These are phyloP conservation scores for Apiotrichum veenhuisii DNA, from an alignment of 1,284 basidiomycete species.

Conservation along the genomic window DNA sequence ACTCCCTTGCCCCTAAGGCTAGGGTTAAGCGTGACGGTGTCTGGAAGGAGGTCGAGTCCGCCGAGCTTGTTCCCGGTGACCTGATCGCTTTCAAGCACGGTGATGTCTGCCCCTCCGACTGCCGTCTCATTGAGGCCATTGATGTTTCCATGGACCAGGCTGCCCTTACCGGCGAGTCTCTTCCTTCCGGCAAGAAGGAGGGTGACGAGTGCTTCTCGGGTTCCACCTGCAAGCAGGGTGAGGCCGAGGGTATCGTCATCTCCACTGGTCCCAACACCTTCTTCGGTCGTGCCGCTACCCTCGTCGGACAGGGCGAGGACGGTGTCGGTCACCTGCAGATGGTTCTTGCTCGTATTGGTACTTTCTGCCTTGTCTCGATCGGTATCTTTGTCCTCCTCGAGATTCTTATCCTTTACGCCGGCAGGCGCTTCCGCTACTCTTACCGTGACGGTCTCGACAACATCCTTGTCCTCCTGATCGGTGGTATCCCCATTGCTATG, in stretches of 20 bases:
- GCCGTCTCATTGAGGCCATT: slow-evolving; percentile 88
- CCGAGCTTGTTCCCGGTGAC: slow-evolving; percentile 86
- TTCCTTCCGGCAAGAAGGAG: slow-evolving; percentile 82
- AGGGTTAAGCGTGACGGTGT: slow-evolving; percentile 76
- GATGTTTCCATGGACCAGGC: slow-evolving; percentile 97
- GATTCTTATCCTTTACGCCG: slow-evolving; percentile 82
- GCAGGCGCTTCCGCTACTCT: slow-evolving; percentile 73
- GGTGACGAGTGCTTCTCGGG: slow-evolving; percentile 97
- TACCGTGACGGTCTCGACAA: slow-evolving; percentile 95
- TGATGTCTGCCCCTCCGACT: slow-evolving; percentile 93
- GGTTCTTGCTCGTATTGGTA: slow-evolving; percentile 92
- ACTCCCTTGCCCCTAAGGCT: slow-evolving; percentile 96
- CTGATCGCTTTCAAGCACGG: slow-evolving; percentile 96
- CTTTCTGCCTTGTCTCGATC: slow-evolving; percentile 90
- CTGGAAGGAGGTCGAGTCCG: slow-evolving; percentile 85
- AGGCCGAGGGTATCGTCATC: slow-evolving; percentile 94
- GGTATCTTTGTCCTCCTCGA: slow-evolving; percentile 88
- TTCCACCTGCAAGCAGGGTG: slow-evolving; percentile 95
- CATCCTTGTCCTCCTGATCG: slow-evolving; percentile 94
- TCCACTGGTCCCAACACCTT: slow-evolving; percentile 94
- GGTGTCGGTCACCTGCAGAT: slow-evolving; percentile 96
- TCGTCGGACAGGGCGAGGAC: slow-evolving; percentile 93
- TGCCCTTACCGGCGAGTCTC: slow-evolving; percentile 91
- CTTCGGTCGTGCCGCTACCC: slow-evolving; percentile 90
- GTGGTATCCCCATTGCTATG: slow-evolving; percentile 99